Conservation (phyloP, 177 flowering plant species). For the Tripterygium wilfordii region DNA sequence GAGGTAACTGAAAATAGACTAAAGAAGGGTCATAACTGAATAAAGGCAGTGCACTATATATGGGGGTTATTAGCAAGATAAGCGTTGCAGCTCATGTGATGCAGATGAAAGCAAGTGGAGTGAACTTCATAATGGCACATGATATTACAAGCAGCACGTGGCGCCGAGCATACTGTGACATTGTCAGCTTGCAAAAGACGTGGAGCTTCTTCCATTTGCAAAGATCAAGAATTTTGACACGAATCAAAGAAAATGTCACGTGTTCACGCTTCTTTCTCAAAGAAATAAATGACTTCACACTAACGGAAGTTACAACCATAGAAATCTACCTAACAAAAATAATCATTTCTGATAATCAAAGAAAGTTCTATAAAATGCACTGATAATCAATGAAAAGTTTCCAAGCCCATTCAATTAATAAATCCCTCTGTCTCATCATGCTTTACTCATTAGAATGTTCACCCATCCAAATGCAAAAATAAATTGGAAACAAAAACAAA, state of each 20-base stretch:
- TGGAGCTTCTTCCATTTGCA: conserved; percentile 4
- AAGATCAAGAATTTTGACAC: conserved; percentile 8
- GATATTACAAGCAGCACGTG: conserved; percentile 20
- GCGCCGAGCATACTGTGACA: conserved; percentile 13
- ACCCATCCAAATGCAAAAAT: too few species aligned
- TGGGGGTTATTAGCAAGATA: not conserved
- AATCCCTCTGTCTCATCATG: too few species aligned
- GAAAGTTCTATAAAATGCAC: too few species aligned
- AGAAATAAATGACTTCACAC: not conserved
- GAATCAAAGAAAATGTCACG: conserved; percentile 8
- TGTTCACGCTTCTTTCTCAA: conserved; percentile 4
- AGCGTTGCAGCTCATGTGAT: not conserved
- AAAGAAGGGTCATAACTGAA: not conserved
- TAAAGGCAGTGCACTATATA: not conserved
- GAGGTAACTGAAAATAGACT: not conserved
- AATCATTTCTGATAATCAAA: too few species aligned
- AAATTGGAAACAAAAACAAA: too few species aligned
- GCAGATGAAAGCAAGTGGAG: conserved; percentile 19
- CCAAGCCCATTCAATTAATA: too few species aligned
- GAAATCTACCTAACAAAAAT: too few species aligned
- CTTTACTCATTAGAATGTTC: too few species aligned
- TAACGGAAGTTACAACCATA: too few species aligned
- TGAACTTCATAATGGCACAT: conserved; percentile 13
- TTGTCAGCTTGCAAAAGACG: conserved; percentile 9
- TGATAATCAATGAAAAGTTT: too few species aligned